These are phyloP conservation scores for Globisporangium paroecandrum DNA, from an alignment of 352 stramenopile species.

Conservation along the genomic window DNA sequence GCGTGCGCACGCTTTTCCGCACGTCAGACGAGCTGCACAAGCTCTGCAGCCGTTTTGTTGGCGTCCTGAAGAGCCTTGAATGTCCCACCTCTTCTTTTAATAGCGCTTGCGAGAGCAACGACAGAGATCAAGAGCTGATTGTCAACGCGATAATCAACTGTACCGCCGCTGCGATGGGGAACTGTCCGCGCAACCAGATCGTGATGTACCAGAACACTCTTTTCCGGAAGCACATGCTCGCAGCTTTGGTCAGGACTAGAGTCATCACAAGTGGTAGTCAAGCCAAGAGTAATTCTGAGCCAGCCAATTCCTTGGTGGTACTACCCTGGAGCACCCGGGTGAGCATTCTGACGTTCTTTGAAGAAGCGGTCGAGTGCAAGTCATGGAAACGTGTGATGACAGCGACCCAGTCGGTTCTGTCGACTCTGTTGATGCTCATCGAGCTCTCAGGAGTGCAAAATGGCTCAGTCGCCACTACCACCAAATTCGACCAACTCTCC, in stretches of 20 bases:
- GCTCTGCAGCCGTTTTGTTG: slow-evolving; percentile 35
- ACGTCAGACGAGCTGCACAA: slow-evolving; percentile 53
- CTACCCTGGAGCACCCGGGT: slow-evolving; percentile 23
- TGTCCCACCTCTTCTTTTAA: too few species aligned
- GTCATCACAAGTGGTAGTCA: not conserved
- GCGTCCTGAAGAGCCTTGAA: slow-evolving; percentile 11
- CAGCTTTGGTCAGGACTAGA: slow-evolving; percentile 1
- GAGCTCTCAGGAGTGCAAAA: not conserved
- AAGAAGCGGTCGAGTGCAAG: slow-evolving; percentile 52
- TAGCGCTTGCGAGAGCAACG: not conserved
- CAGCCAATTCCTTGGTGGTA: not conserved
- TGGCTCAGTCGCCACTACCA: not conserved
- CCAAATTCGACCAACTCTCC: not conserved
- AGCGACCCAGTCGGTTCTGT: slow-evolving; percentile 17
- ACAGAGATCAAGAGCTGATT: slow-evolving; percentile 19
- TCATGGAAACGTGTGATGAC: slow-evolving; percentile 48
- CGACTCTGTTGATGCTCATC: slow-evolving; percentile 24
- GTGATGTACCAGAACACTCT: slow-evolving; percentile 36
- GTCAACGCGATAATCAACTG: slow-evolving; percentile 45
- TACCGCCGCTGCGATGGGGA: slow-evolving; percentile 26
- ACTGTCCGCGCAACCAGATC: slow-evolving; percentile 56
- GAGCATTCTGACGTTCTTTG: slow-evolving; percentile 37
- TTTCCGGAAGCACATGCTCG: slow-evolving; percentile 32
- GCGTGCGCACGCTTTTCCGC: slow-evolving; percentile 45
- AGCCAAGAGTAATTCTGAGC: not conserved